Percentiles rank a stretch among this genome's conserved stretches.
phyloP scores from a whole-genome alignment of 116 monocot genomes.

The Trichopus zeylanicus region DNA sequence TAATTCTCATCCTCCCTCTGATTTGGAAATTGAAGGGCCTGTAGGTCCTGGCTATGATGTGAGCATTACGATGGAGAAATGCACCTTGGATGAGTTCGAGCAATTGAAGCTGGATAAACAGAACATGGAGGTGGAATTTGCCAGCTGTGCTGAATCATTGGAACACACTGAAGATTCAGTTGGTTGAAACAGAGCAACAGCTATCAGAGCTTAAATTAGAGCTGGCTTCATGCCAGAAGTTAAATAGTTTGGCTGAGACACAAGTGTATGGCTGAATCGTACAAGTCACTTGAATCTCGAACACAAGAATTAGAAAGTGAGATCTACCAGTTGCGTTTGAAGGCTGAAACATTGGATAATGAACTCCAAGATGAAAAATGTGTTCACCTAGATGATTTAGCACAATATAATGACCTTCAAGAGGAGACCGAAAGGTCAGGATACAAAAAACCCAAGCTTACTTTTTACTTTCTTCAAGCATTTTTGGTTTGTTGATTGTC shows the following conservation, averaged over 20 bases:
- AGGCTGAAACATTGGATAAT: conserved; percentile 33
- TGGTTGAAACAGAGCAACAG: conserved; percentile 46
- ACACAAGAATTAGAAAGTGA: conserved; percentile 50
- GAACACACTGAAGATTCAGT: conserved; percentile 29
- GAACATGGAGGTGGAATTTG: conserved; percentile 32
- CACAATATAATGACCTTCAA: conserved; percentile 43
- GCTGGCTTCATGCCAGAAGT: conserved; percentile 52
- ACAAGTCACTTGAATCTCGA: conserved; percentile 54
- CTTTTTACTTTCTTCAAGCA: neutral
- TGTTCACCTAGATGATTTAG: conserved; percentile 49
- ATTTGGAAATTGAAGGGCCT: conserved; percentile 24
- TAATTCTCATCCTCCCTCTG: conserved; percentile 25
- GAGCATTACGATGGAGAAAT: conserved; percentile 11
- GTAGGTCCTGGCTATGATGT: conserved; percentile 18
- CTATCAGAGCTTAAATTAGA: conserved; percentile 38
- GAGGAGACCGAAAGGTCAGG: conserved; percentile 67
- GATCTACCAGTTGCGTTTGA: conserved; percentile 26
- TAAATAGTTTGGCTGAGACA: conserved; percentile 75
- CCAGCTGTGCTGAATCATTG: conserved; percentile 42
- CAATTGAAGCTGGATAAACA: conserved; percentile 56
- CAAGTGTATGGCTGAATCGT: conserved; percentile 96
- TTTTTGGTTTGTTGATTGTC: too few relatives aligned
- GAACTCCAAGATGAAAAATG: conserved; percentile 67
- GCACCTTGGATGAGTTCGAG: conserved; percentile 34
- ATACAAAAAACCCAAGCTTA: neutral